phyloP scores from a whole-genome alignment of 495 filamentous ascomycete genomes.

The Parathielavia appendiculata region DNA sequence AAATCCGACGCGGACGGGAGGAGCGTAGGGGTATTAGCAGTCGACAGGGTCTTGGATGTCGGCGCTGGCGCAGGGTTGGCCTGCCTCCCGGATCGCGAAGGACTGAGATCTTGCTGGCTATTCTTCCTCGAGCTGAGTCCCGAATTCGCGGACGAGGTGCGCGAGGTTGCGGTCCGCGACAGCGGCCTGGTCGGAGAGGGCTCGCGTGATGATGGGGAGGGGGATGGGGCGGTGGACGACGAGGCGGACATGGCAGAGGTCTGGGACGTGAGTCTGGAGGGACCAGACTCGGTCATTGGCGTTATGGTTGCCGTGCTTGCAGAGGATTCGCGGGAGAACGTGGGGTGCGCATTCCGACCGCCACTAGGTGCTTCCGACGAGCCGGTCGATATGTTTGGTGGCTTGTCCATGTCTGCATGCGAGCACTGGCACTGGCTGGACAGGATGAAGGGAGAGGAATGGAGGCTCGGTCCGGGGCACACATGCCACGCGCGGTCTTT shows the following conservation, averaged over 20 bases:
- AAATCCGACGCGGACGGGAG: conserved; percentile 53
- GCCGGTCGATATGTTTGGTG: conserved; percentile 25
- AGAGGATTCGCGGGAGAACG: conserved; percentile 31
- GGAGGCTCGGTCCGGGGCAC: conserved; percentile 20
- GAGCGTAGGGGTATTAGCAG: conserved; percentile 55
- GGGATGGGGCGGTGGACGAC: conserved; percentile 44
- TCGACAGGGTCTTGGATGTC: conserved; percentile 56
- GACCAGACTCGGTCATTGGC: conserved; percentile 36
- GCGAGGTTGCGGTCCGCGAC: conserved; percentile 27
- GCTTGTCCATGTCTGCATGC: conserved; percentile 36
- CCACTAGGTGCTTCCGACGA: conserved; percentile 18
- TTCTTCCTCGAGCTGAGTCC: conserved; percentile 62
- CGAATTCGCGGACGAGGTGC: conserved; percentile 29
- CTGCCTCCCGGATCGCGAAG: conserved; percentile 51
- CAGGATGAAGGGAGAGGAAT: conserved; percentile 17
- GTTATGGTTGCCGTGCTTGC: conserved; percentile 40
- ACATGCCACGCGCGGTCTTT: conserved; percentile 31
- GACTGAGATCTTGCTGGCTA: conserved; percentile 62
- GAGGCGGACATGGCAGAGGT: conserved; percentile 40
- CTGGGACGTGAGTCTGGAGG: conserved; percentile 28
- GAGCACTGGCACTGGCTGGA: conserved; percentile 11
- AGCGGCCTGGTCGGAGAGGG: conserved; percentile 44
- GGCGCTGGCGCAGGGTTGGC: conserved; percentile 54
- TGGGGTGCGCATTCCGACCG: conserved; percentile 19
- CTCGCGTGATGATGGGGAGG: conserved; percentile 48